phyloP scores from a whole-genome alignment of 2,329 filamentous ascomycete species.

The Magnaporthiopsis incrustans region DNA sequence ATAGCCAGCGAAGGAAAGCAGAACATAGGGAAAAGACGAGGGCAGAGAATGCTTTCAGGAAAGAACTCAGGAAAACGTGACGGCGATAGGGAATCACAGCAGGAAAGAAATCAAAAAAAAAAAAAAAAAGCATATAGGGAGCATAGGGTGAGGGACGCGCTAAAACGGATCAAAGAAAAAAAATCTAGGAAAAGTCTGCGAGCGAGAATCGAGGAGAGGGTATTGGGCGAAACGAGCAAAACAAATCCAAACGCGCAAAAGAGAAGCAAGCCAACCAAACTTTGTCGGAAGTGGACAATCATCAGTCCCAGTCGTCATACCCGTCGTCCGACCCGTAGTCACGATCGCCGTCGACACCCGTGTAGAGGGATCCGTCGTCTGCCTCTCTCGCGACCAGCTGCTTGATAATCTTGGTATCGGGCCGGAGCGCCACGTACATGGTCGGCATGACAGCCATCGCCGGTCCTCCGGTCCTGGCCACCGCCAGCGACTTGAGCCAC shows the following conservation, averaged over 20 bases:
- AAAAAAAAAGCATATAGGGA: no score
- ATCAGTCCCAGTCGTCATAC: neutral
- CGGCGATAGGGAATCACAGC: neutral
- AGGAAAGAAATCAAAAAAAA: neutral
- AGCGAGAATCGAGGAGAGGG: neutral
- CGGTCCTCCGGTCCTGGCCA: conserved; percentile 10
- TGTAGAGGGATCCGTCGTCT: conserved; percentile 8
- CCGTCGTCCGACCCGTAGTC: neutral
- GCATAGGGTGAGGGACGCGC: no score
- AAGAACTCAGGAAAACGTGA: no score
- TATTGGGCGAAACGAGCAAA: neutral
- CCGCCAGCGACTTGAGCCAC: conserved; percentile 32
- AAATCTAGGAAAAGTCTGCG: neutral
- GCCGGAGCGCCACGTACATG: conserved; percentile 27
- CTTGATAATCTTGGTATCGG: conserved; percentile 23
- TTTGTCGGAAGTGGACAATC: neutral
- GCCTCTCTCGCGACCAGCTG: conserved; percentile 13
- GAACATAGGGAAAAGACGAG: neutral
- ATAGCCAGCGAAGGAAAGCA: neutral
- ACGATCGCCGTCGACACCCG: neutral
- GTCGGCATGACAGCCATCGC: conserved; percentile 25
- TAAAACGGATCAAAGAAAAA: neutral
- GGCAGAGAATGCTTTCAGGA: no score
- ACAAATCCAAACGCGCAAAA: neutral
- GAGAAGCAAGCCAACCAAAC: neutral